phyloP scores from a whole-genome alignment of 441 rosid genomes.

The Melastoma candidum region DNA sequence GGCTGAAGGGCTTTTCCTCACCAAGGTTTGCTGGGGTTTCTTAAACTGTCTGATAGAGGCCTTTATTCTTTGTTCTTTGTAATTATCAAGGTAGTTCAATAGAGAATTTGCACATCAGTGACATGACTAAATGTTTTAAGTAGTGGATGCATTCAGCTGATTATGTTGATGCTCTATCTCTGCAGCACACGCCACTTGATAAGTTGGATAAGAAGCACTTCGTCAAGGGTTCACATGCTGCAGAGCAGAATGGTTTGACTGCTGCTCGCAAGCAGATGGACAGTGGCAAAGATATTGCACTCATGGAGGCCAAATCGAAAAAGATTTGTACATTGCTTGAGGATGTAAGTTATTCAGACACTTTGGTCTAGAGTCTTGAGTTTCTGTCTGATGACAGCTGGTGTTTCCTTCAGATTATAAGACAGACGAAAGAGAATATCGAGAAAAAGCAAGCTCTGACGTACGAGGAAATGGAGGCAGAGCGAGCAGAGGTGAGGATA shows the following conservation, averaged over 20 bases:
- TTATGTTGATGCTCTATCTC: slow-evolving; percentile 7
- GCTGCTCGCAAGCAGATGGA: slow-evolving; percentile 32
- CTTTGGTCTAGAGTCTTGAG: background rate
- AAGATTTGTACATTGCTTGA: slow-evolving; percentile 62
- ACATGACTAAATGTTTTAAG: too few species aligned
- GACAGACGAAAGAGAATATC: slow-evolving; percentile 68
- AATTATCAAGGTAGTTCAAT: too few species aligned
- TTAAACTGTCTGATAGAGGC: too few species aligned
- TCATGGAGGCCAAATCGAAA: slow-evolving; percentile 65
- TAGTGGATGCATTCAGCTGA: background rate
- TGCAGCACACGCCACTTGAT: slow-evolving; percentile 73
- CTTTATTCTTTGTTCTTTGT: too few species aligned
- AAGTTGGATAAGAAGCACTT: slow-evolving; percentile 87
- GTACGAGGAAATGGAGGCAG: slow-evolving; percentile 96
- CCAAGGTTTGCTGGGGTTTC: slow-evolving; percentile 41
- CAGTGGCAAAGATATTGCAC: slow-evolving; percentile 54
- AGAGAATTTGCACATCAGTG: too few species aligned
- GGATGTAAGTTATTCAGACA: slow-evolving; percentile 40
- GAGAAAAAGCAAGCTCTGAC: slow-evolving; percentile 95
- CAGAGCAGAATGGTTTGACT: slow-evolving; percentile 45
- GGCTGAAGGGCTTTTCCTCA: slow-evolving; percentile 91
- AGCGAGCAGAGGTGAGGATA: slow-evolving; percentile 64
- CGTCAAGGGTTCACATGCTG: slow-evolving; percentile 46
- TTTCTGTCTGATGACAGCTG: background rate
- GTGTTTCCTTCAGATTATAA: slow-evolving; percentile 44